Base-by-base conservation (phyloP, 2,329 filamentous ascomycete genomes). In the Sclerotinia borealis region DNA sequence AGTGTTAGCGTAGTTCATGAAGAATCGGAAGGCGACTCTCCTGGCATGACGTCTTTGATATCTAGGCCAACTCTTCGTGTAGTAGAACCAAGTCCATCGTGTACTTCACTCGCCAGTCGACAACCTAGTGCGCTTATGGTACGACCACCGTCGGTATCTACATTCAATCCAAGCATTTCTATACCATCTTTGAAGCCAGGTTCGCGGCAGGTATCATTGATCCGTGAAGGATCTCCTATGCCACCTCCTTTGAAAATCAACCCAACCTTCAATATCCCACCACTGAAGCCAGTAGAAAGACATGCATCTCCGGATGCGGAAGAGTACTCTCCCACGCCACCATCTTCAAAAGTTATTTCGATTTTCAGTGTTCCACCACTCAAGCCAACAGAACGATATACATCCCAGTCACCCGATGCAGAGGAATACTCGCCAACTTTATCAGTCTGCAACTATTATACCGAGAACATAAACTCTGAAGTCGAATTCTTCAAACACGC, bases 1-100 rank as follows among this genome's bases (percentile, higher is more conserved):
- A 71, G 70, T 29, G 68, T 72, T 4, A 66, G 66, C 10, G 63
- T 67, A 1, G 69, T 72, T 7, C 65, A 63, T 4, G 71, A 72
- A 58, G 69, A 71, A 51, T 59, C 65, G 2, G 70, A 70, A 64
- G 68, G 68, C n/a, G 63, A 68, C 4, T 61, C 60, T 11, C 58
- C 45, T 63, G 64, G 1, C 51, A 64, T 45, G 8, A 65, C 13
- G 59, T 31, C 39, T 51, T 66, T 22, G 54, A 64, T 43, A 29
- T 67, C 10, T 61, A 55, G n/a, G 37, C 52, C 45, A 31, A 61
- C 11, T 34, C 66, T 66, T 19, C 59, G 54, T 8, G 54, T 65
- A 9, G 50, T 64, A 0, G 65, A 66, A 22, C 64, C 61, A 34
- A 68, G 64, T 60, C 65, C 63, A 9, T 66, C 68, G 0, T 63